phyloP scores from a whole-genome alignment of 805 yeast species.

The Ogataea haglerorum region DNA sequence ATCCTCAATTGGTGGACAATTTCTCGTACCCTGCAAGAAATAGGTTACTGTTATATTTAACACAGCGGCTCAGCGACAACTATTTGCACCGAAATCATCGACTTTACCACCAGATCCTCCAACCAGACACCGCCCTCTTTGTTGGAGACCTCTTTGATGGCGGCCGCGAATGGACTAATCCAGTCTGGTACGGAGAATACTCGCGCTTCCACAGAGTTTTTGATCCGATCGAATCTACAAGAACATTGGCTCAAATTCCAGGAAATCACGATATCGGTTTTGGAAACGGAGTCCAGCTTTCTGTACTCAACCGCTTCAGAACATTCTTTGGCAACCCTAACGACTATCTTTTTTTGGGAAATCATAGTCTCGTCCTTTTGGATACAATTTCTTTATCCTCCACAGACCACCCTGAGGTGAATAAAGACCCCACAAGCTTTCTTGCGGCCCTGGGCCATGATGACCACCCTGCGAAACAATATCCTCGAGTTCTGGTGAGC shows the following conservation, averaged over 20 bases:
- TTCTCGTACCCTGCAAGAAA: slow-evolving; percentile 82
- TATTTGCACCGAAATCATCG: slow-evolving; percentile 78
- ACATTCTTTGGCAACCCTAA: slow-evolving; percentile 71
- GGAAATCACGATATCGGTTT: slow-evolving; percentile 98
- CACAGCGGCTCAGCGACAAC: slow-evolving; percentile 65
- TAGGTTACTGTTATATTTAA: slow-evolving; percentile 45
- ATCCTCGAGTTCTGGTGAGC: slow-evolving; percentile 68
- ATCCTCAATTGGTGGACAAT: slow-evolving; percentile 88
- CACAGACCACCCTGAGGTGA: slow-evolving; percentile 41
- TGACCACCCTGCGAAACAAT: slow-evolving; percentile 25
- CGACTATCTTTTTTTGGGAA: slow-evolving; percentile 50
- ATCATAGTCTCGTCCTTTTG: slow-evolving; percentile 69
- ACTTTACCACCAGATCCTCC: slow-evolving; percentile 50
- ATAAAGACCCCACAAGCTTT: slow-evolving; percentile 49
- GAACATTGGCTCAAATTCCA: slow-evolving; percentile 49
- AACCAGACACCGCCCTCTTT: slow-evolving; percentile 75
- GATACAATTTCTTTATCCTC: slow-evolving; percentile 81
- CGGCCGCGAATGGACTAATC: slow-evolving; percentile 53
- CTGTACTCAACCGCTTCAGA: slow-evolving; percentile 59
- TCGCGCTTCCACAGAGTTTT: slow-evolving; percentile 65
- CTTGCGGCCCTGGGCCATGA: slow-evolving; percentile 37
- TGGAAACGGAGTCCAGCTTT: slow-evolving; percentile 61
- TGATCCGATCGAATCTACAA: slow-evolving; percentile 37
- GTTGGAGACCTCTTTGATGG: slow-evolving; percentile 94
- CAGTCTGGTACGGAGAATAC: slow-evolving; percentile 63